Conservation (phyloP, 1,284 basidiomycete genomes). For the Pseudomicrostroma phylloplanum region DNA sequence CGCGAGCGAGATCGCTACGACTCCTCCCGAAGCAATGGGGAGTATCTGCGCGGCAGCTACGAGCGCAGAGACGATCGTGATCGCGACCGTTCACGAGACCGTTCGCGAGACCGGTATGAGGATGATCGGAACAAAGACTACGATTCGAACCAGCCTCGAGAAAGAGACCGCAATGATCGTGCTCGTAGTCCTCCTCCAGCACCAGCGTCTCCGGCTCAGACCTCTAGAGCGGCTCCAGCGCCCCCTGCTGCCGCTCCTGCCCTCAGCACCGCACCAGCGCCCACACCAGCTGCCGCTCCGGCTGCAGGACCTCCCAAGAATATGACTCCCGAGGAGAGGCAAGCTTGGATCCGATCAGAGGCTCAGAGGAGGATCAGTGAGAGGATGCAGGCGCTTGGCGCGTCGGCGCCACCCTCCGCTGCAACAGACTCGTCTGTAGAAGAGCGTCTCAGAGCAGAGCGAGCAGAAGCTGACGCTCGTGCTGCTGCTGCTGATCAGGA, state of each 20-base stretch:
- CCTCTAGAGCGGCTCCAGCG: conserved; percentile 33
- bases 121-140: conserved; percentile 16
- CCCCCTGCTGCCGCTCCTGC: conserved; percentile 34
- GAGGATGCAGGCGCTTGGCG: conserved; percentile 78
- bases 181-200: conserved; percentile 54
- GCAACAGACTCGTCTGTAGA: conserved; percentile 49
- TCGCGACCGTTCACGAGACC: conserved; percentile 51
- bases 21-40: conserved; percentile 25
- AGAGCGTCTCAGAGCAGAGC: conserved; percentile 40
- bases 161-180: conserved; percentile 23
- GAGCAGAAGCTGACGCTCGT: conserved; percentile 42
- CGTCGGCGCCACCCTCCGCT: conserved; percentile 51
- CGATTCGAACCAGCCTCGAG: conserved; percentile 19
- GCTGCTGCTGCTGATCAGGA: conserved; percentile 47
- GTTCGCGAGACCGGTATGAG: conserved; percentile 47
- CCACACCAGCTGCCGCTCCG: conserved; percentile 55
- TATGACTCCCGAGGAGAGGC: conserved; percentile 78
- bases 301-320: conserved; percentile 60
- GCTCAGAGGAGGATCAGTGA: conserved; percentile 78
- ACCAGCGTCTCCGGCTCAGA: conserved; percentile 49
- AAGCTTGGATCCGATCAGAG: conserved; percentile 71
- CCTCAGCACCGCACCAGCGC: conserved; percentile 54
- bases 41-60: conserved; percentile 36
- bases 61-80: conserved; percentile 33
- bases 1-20: conserved; percentile 16